Percentiles rank a stretch among this genome's conserved stretches.
Evolutionary conservation across 768 basidiomycete species (phyloP).

Genomic region (Russula ochroleuca): DNA sequence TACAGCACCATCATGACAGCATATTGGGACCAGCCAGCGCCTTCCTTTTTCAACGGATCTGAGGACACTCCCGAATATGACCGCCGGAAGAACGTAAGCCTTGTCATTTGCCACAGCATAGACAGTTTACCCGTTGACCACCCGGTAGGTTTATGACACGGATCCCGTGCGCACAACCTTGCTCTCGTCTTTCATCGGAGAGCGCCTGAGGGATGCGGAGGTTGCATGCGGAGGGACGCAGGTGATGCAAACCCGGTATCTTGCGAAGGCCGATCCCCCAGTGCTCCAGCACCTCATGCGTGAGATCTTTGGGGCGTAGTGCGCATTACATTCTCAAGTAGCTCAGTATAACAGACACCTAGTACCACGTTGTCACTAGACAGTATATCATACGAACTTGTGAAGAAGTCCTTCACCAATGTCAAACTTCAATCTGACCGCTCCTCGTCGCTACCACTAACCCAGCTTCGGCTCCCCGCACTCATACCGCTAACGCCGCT

Average conservation of each 20-base stretch:
- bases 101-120: neutral
- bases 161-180: constrained; percentile 69
- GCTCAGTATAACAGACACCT: neutral
- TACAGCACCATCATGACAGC: constrained; percentile 42
- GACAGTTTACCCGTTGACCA: neutral
- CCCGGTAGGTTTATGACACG: constrained; percentile 53
- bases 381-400: neutral
- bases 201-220: constrained; percentile 61
- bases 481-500: constrained; percentile 28
- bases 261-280: constrained; percentile 63
- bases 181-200: constrained; percentile 57
- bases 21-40: constrained; percentile 69
- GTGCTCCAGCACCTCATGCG: constrained; percentile 62
- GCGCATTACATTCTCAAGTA: neutral
- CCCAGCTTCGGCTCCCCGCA: constrained; percentile 27
- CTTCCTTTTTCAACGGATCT: constrained; percentile 55
- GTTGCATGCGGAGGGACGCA: constrained; percentile 52
- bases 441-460: constrained; percentile 27
- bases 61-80: constrained; percentile 70
- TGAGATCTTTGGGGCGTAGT: constrained; percentile 29
- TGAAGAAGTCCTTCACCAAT: neutral
- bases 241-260: constrained; percentile 55
- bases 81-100: constrained; percentile 67
- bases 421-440: constrained; percentile 18
- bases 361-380: neutral